Evolutionary conservation across 2,329 filamentous ascomycete species (phyloP).

Genomic region (Canariomyces notabilis): DNA sequence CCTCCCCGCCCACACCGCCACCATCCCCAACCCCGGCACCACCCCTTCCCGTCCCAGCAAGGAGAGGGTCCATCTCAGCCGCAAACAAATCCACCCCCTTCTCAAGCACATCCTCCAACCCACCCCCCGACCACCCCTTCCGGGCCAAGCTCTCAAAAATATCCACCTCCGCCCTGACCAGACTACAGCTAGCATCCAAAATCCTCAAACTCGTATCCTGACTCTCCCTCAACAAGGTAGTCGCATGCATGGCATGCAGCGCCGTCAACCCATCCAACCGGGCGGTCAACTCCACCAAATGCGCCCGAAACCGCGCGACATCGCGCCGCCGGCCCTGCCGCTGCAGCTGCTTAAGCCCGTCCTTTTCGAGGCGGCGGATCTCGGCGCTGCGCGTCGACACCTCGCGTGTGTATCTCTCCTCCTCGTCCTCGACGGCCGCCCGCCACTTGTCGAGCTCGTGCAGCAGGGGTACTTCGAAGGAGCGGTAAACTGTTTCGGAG

Average conservation of each 20-base stretch:
- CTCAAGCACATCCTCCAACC: slow-evolving; percentile 61
- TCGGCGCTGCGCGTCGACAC: slow-evolving; percentile 53
- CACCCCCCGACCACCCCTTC: slow-evolving; percentile 64
- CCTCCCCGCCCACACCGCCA: slow-evolving; percentile 31
- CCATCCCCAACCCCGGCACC: slow-evolving; percentile 30
- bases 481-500: slow-evolving; percentile 62
- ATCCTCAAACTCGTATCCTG: slow-evolving; percentile 60
- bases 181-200: slow-evolving; percentile 59
- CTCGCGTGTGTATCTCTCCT: slow-evolving; percentile 53
- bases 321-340: slow-evolving; percentile 57
- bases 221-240: slow-evolving; percentile 55
- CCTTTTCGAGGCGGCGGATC: slow-evolving; percentile 60
- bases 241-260: slow-evolving; percentile 57
- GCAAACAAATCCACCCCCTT: slow-evolving; percentile 53
- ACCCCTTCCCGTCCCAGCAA: slow-evolving; percentile 7
- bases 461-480: slow-evolving; percentile 64
- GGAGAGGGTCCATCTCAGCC: slow-evolving; percentile 19
- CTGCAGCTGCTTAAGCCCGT: slow-evolving; percentile 56
- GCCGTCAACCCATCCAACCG: slow-evolving; percentile 59
- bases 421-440: slow-evolving; percentile 58
- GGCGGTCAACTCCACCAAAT: slow-evolving; percentile 58
- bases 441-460: slow-evolving; percentile 65
- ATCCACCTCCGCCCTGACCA: slow-evolving; percentile 64
- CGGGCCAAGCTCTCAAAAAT: slow-evolving; percentile 63
- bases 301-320: slow-evolving; percentile 56